Evolutionary conservation across 192 early-diverging fungal genomes (phyloP).

Genomic region (Helicostylum pulchrum): DNA sequence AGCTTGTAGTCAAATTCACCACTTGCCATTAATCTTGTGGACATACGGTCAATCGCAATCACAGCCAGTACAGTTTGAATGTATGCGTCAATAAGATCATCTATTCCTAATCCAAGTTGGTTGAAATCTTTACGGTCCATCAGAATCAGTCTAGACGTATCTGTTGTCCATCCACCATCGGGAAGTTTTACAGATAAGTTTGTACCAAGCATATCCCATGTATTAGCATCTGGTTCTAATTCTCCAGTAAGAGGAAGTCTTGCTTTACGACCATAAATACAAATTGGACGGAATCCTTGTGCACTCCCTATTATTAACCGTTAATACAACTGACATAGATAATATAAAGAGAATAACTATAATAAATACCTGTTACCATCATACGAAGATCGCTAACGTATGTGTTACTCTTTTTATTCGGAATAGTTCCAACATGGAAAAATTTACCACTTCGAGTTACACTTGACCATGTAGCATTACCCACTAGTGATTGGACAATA

Average conservation of each 20-base stretch:
- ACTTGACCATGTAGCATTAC: constrained; percentile 81
- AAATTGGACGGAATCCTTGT: constrained; percentile 76
- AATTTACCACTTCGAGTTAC: constrained; percentile 73
- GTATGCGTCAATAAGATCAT: constrained; percentile 85
- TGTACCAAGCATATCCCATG: constrained; percentile 92
- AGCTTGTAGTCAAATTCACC: constrained; percentile 55
- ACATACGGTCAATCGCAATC: constrained; percentile 85
- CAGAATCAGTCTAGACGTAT: constrained; percentile 74
- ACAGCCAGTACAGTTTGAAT: constrained; percentile 84
- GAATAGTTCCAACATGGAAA: constrained; percentile 88
- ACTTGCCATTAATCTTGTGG: constrained; percentile 46
- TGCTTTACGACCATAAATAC: constrained; percentile 77
- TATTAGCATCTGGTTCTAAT: constrained; percentile 53
- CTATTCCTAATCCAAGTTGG: constrained; percentile 78
- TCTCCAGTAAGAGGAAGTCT: constrained; percentile 63
- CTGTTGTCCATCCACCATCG: constrained; percentile 77
- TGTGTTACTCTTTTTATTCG: constrained; percentile 85
- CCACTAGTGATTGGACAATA: constrained; percentile 85
- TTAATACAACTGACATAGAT: background rate
- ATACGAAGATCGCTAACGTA: constrained; percentile 81
- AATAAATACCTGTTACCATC: constrained; percentile 79
- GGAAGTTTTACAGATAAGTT: constrained; percentile 79
- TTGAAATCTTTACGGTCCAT: constrained; percentile 94
- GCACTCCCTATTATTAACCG: constrained; percentile 33
- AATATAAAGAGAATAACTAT: background rate